Evolutionary conservation across 2,329 filamentous ascomycete genomes (phyloP).

Genomic region (Colletotrichum filicis): DNA sequence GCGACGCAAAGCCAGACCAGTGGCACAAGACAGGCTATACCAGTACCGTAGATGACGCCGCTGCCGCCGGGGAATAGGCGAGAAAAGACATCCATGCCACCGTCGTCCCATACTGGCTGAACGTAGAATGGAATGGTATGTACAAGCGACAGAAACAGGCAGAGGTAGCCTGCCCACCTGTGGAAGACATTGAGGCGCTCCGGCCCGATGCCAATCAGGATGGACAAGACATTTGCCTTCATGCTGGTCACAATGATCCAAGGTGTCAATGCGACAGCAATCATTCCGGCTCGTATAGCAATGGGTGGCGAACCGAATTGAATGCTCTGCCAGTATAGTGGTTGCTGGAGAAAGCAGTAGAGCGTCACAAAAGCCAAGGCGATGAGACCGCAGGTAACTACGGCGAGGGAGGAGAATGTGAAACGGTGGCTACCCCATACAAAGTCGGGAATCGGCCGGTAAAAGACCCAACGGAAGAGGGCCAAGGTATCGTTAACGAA

Average conservation of each 20-base stretch:
- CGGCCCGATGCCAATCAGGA: slow-evolving; percentile 90
- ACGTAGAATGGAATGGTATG: slow-evolving; percentile 92
- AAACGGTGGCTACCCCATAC: slow-evolving; percentile 75
- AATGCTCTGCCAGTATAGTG: slow-evolving; percentile 90
- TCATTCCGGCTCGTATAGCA: slow-evolving; percentile 89
- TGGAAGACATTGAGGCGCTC: slow-evolving; percentile 94
- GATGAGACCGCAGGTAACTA: slow-evolving; percentile 74
- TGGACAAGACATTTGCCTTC: slow-evolving; percentile 87
- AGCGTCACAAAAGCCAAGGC: slow-evolving; percentile 79
- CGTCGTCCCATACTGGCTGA: slow-evolving; percentile 86
- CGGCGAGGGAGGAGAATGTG: slow-evolving; percentile 83
- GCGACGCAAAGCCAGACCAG: slow-evolving; percentile 85
- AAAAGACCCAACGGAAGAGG: slow-evolving; percentile 89
- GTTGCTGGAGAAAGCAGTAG: slow-evolving; percentile 88
- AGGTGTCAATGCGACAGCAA: slow-evolving; percentile 89
- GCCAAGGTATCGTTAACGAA: slow-evolving; percentile 83
- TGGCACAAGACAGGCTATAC: slow-evolving; percentile 83
- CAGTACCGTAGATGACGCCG: slow-evolving; percentile 85
- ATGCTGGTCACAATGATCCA: slow-evolving; percentile 93
- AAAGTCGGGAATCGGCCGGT: slow-evolving; percentile 83
- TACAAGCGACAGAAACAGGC: slow-evolving; percentile 82
- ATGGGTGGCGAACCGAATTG: slow-evolving; percentile 87
- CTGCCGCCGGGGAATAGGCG: slow-evolving; percentile 73
- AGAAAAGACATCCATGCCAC: slow-evolving; percentile 76
- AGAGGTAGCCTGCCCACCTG: slow-evolving; percentile 90